A percentile compares a stretch with the other conserved stretches of the same genome.
Evolutionary conservation across 2,329 filamentous ascomycete genomes (phyloP).

Genomic region (Diaporthe australafricana): DNA sequence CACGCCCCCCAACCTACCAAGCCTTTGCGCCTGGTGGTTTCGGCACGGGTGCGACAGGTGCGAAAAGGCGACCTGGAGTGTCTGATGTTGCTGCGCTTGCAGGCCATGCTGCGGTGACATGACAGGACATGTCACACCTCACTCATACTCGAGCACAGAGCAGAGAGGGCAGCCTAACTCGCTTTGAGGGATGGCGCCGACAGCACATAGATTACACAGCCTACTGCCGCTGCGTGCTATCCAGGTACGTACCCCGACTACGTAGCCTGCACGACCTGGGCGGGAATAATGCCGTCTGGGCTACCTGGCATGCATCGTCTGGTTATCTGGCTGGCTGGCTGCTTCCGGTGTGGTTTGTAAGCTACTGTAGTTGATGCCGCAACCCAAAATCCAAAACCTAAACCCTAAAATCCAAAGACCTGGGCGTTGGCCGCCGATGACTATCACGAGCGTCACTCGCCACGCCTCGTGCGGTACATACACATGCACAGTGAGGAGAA

Average conservation of each 20-base stretch:
- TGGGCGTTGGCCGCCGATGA: background rate
- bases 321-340: too few species aligned
- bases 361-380: background rate
- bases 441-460: background rate
- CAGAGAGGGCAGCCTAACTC: constrained; percentile 1
- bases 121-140: constrained; percentile 5
- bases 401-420: constrained; percentile 20
- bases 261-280: too few species aligned
- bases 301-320: too few species aligned
- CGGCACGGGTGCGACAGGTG: constrained; percentile 8
- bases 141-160: background rate
- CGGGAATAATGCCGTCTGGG: too few species aligned
- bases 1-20: background rate
- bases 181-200: background rate
- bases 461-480: background rate
- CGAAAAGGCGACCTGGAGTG: background rate
- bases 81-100: constrained; percentile 7
- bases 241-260: too few species aligned
- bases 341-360: background rate
- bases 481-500: too few species aligned
- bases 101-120: constrained; percentile 18
- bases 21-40: background rate
- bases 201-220: too few species aligned
- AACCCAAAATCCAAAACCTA: background rate
- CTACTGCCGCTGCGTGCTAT: too few species aligned